Conservation (phyloP, 768 basidiomycete genomes). For the Macrolepiota fuliginosa region DNA sequence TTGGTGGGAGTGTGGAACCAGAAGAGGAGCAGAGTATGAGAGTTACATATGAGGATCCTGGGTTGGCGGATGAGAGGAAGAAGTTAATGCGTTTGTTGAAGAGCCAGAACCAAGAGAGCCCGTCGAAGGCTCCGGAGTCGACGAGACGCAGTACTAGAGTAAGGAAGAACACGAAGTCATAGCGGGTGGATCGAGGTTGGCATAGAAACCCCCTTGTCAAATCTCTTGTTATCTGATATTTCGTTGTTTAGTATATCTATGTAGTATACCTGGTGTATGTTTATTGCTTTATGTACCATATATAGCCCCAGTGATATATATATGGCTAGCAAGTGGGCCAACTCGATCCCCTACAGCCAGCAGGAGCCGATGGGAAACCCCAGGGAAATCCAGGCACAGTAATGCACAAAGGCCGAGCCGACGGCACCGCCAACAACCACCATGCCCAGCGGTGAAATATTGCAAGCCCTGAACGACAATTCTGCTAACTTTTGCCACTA, state of each 20-base stretch:
- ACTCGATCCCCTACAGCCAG: no score
- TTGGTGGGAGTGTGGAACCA: neutral
- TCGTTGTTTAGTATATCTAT: neutral
- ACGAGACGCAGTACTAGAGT: slow-evolving; percentile 11
- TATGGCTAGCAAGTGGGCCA: no score
- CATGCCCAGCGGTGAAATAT: no score
- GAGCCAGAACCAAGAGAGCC: slow-evolving; percentile 17
- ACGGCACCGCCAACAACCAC: no score
- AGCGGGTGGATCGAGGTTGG: slow-evolving; percentile 15
- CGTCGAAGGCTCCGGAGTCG: slow-evolving; percentile 3
- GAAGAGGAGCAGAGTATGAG: slow-evolving; percentile 45
- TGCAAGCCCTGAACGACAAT: no score
- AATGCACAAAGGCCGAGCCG: no score
- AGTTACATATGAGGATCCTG: slow-evolving; percentile 70
- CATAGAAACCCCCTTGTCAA: no score
- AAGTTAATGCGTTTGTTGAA: slow-evolving; percentile 55
- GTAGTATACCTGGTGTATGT: slow-evolving; percentile 5
- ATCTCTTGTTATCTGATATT: neutral
- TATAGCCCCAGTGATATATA: no score
- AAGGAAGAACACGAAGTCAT: slow-evolving; percentile 23
- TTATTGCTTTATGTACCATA: neutral
- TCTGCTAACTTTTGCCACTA: neutral
- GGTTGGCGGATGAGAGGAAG: slow-evolving; percentile 54
- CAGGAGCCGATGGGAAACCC: no score
- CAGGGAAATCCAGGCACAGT: no score